Evolutionary conservation across 2,329 filamentous ascomycete genomes (phyloP), one percentile per base, ranked within the genome.

Genomic region (Aspergillus tamarii): DNA sequence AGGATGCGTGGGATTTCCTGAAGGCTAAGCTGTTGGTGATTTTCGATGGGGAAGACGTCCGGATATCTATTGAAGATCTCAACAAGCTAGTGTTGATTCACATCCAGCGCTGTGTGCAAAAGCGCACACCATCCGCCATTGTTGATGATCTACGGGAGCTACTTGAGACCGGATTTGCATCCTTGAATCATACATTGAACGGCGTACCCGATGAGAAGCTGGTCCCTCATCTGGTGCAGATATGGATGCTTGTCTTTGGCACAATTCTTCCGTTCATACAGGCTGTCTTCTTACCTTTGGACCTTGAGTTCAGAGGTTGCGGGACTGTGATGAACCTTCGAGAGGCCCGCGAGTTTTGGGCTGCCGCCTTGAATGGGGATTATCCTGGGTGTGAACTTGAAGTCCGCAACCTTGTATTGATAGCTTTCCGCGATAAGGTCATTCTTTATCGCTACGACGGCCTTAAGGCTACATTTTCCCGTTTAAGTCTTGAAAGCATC

Each of bases 161-260:
- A 1, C 76, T 89, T 0, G 80, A 84, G 61, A 88, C 91, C 0
- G 95, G 95, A 1, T 99, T 98, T 73, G 84, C 87, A 34, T 93
- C 91, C 2, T 84, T 99, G 2, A 94, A 97, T 69, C 91, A 94
- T 68, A 94, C 92, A 0, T 82, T 98, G 21, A 87, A 89, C 57
- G 87, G 88, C 53, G 89, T 93, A 0, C 85, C 92, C 0, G 94
- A 98, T 73, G 94, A 97, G 65, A 87, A 90, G 39, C 86, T 98
- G n/a, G 93, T 98, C 26, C 92, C 93, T 0, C 89, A 93, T 61
- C 84, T 99, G 0, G 94, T 97, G 2, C 93, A 97, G 74, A 89
- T 97, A 74, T 99, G 95, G 95, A 87, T 96, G 64, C 89, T 95
- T 54, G 94, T 95, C 0, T 97, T 97, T 72, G 94, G 93, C 3